phyloP scores from a whole-genome alignment of 345 rosid genomes.

The Tarenaya hassleriana region DNA sequence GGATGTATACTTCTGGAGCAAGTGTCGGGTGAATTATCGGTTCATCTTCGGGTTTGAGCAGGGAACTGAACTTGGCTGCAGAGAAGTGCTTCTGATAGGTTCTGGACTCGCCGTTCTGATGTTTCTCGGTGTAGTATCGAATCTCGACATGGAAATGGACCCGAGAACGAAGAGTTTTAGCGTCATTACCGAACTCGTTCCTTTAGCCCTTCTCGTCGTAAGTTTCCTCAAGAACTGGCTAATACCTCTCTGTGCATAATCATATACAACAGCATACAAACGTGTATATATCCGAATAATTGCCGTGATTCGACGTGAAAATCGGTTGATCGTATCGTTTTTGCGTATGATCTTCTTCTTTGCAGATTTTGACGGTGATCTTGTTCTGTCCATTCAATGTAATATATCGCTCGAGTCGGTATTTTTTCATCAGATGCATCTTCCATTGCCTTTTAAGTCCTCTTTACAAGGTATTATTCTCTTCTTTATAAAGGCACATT shows the following conservation, averaged over 20 bases:
- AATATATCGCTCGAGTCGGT: slow-evolving; percentile 56
- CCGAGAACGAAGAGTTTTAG: slow-evolving; percentile 39
- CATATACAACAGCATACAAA: no score
- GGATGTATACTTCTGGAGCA: slow-evolving; percentile 62
- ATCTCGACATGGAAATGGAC: slow-evolving; percentile 82
- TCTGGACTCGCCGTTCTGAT: slow-evolving; percentile 51
- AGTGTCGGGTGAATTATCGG: slow-evolving; percentile 55
- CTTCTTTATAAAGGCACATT: not conserved
- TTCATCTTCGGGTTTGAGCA: slow-evolving; percentile 69
- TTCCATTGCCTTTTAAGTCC: slow-evolving; percentile 56
- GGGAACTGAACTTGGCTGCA: slow-evolving; percentile 62
- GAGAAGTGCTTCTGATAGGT: slow-evolving; percentile 52
- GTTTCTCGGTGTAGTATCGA: slow-evolving; percentile 42
- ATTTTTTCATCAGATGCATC: slow-evolving; percentile 40
- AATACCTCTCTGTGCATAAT: no score
- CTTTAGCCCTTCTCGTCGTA: slow-evolving; percentile 51
- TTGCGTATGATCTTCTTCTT: not conserved
- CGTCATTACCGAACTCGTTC: slow-evolving; percentile 54
- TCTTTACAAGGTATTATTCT: slow-evolving; percentile 54
- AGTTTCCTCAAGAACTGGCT: no score
- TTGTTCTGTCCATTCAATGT: slow-evolving; percentile 61
- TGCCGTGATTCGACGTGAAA: not conserved
- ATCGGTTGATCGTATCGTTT: no score
- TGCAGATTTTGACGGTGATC: slow-evolving; percentile 40
- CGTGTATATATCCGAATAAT: no score